Conservation (phyloP, 192 early-diverging fungal species). For the Mortierella alpina region DNA sequence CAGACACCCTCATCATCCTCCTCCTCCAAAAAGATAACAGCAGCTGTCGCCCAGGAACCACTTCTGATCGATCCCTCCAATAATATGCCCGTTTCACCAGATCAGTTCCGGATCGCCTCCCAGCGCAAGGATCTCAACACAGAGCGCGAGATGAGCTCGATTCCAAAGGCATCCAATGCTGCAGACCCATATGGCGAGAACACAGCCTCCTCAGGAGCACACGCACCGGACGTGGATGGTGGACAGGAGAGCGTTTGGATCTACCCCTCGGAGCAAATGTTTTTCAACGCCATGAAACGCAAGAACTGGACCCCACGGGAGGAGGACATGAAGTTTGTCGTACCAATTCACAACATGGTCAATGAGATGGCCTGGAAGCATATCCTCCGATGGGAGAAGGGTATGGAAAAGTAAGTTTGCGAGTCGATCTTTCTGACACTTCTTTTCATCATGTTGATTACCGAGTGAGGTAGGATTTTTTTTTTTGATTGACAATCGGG, state of each 20-base stretch:
- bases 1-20: constrained; percentile 6
- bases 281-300: constrained; percentile 95
- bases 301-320: constrained; percentile 89
- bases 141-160: constrained; percentile 78
- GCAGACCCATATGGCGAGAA: constrained; percentile 60
- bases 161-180: constrained; percentile 73
- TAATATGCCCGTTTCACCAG: constrained; percentile 70
- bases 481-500: background rate
- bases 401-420: constrained; percentile 60
- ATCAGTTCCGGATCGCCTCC: constrained; percentile 54
- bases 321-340: constrained; percentile 87
- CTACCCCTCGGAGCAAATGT: constrained; percentile 95
- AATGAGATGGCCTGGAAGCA: constrained; percentile 92
- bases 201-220: constrained; percentile 30
- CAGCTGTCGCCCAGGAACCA: background rate
- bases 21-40: background rate
- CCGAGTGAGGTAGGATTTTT: background rate
- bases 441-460: background rate
- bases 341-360: constrained; percentile 94
- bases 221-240: constrained; percentile 24
- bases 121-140: constrained; percentile 65
- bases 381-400: constrained; percentile 86
- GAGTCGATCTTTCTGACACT: background rate
- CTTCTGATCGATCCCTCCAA: constrained; percentile 67
- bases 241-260: constrained; percentile 72